phyloP scores from a whole-genome alignment of 2,329 filamentous ascomycete genomes.

The Domatiomyces catenatus region DNA sequence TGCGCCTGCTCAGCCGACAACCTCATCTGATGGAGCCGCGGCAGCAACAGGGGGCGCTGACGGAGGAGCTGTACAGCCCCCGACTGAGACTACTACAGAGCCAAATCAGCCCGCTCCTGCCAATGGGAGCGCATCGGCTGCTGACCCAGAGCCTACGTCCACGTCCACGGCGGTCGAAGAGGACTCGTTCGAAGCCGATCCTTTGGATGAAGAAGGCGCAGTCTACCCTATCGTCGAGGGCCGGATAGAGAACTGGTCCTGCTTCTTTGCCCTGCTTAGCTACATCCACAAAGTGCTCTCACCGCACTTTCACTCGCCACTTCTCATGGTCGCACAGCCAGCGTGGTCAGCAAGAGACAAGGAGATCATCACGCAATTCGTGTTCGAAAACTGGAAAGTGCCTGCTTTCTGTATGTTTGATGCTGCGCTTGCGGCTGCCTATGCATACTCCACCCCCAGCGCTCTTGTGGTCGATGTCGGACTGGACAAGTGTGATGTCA shows the following conservation, averaged over 20 bases:
- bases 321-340: constrained; percentile 77
- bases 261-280: constrained; percentile 83
- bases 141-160: constrained; percentile 20
- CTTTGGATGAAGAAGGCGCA: constrained; percentile 72
- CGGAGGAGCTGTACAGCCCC: constrained; percentile 7
- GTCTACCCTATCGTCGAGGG: constrained; percentile 74
- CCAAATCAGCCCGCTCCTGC: neutral
- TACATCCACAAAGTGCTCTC: constrained; percentile 83
- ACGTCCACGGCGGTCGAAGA: constrained; percentile 21
- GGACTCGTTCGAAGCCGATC: constrained; percentile 70
- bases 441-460: constrained; percentile 65
- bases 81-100: constrained; percentile 16
- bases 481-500: constrained; percentile 81
- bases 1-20: constrained; percentile 19
- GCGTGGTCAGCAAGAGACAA: constrained; percentile 79
- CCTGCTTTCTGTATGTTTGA: constrained; percentile 85
- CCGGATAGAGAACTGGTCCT: constrained; percentile 75
- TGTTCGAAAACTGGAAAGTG: constrained; percentile 94
- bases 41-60: constrained; percentile 3
- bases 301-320: constrained; percentile 83
- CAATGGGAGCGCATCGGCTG: constrained; percentile 11
- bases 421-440: constrained; percentile 64
- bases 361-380: constrained; percentile 77
- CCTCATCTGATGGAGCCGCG: constrained; percentile 9
- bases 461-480: constrained; percentile 86